phyloP scores from a whole-genome alignment of 2,329 filamentous ascomycete genomes.

The Rhinocladiella similis region DNA sequence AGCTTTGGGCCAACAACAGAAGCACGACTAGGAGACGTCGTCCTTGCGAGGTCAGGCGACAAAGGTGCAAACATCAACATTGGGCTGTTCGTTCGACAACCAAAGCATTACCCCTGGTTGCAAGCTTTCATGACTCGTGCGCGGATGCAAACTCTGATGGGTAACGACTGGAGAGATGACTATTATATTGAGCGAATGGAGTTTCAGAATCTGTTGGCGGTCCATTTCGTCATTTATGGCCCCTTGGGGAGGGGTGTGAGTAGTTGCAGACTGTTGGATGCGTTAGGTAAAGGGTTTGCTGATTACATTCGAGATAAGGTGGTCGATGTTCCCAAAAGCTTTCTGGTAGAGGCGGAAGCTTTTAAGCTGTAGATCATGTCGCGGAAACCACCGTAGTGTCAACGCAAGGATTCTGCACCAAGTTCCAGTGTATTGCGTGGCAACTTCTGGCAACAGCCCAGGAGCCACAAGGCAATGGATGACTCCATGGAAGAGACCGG shows the following conservation, averaged over 20 bases:
- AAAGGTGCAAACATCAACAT: slow-evolving; percentile 46
- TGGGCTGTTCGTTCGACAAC: slow-evolving; percentile 38
- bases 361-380: too few species aligned
- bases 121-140: slow-evolving; percentile 42
- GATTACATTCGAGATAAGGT: slow-evolving; percentile 51
- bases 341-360: not conserved
- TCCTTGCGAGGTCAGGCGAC: slow-evolving; percentile 45
- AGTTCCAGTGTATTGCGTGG: too few species aligned
- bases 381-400: too few species aligned
- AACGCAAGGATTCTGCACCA: too few species aligned
- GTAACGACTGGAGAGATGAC: slow-evolving; percentile 46
- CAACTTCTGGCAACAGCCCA: too few species aligned
- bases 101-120: slow-evolving; percentile 38
- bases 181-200: slow-evolving; percentile 50
- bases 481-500: too few species aligned
- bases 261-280: slow-evolving; percentile 49
- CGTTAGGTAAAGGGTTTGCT: slow-evolving; percentile 54
- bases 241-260: slow-evolving; percentile 49
- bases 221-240: slow-evolving; percentile 55
- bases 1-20: not conserved
- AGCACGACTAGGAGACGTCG: slow-evolving; percentile 45
- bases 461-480: too few species aligned
- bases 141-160: slow-evolving; percentile 43
- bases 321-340: slow-evolving; percentile 40
- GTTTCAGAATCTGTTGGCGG: slow-evolving; percentile 46